Base-by-base conservation (phyloP, 768 basidiomycete genomes). In the Calocera viscosa region DNA sequence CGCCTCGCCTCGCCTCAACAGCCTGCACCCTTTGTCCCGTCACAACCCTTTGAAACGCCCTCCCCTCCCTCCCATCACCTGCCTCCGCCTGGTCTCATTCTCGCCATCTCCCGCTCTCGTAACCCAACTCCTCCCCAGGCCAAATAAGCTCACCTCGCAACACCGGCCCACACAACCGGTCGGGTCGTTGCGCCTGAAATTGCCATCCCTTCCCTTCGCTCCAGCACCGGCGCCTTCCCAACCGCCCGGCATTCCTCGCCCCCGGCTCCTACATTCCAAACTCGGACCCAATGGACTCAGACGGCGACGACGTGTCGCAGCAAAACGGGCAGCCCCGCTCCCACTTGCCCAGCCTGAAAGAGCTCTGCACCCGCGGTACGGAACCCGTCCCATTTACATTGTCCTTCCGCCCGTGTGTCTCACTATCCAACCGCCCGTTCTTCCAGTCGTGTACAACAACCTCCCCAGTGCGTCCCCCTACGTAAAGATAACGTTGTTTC, bases 381-480 rank as follows among this genome's bases (percentile, higher is more conserved):
- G n/a, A n/a, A n/a, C n/a, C 24, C 24, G 10, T 16, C 11, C 24
- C 22, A 14, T 8, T n/a, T 40, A 10, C 19, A 19, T 40, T 40
- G 24, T 47, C 43, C 43, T 19, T 24, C 43, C 43, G 43, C 7
- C 19, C 24, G 8, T 7, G 19, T 17, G 19, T 19, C 43, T 8
- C 43, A 7, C 43, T 19, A 19, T 47, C 43, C 19, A 3, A 24
- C 19, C 5, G 53, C 14, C 53, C n/a, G n/a, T n/a, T n/a, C n/a
- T n/a, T 28, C 53, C 53, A 60, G 53, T 60, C 53, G 53, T 60
- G 2, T 60, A 28, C 53, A 60, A 60, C 53, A 60, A 60, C 22
- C 32, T 84, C 85, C 75, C 87, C 85, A 33, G 41, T 47, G 43
- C 43, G 43, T 47, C 16, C 2, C 8, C 41, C 28, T 47, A 66